A percentile compares a stretch with the other conserved stretches of the same genome.
Conservation (phyloP, 768 basidiomycete genomes). For the Asterophora lycoperdoides region DNA sequence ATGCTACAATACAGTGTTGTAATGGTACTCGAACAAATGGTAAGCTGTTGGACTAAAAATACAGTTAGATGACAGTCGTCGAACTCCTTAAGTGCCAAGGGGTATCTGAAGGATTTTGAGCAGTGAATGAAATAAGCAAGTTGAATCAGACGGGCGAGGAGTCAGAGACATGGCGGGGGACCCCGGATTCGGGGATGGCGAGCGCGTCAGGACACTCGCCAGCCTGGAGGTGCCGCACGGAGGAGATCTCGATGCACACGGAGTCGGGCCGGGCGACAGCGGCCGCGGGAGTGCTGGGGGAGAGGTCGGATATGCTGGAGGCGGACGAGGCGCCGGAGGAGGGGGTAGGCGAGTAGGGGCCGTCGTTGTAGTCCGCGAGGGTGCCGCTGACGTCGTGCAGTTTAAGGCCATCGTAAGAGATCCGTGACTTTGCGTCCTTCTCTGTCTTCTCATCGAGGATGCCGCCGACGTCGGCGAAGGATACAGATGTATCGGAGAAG, state of each 20-base stretch:
- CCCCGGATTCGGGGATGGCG: conserved; percentile 4
- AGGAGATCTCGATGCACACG: conserved; percentile 28
- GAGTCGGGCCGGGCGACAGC: conserved; percentile 23
- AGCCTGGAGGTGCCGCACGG: conserved; percentile 17
- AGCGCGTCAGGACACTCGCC: conserved; percentile 1
- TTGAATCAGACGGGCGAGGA: conserved; percentile 7
- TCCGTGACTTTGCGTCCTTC: conserved; percentile 22
- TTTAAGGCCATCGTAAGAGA: conserved; percentile 33
- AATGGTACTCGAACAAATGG: no score
- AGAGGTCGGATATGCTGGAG: conserved; percentile 28
- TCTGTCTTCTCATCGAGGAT: conserved; percentile 25
- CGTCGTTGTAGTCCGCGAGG: conserved; percentile 33
- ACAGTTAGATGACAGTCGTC: conserved; percentile 9
- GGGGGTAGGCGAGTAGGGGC: conserved; percentile 27
- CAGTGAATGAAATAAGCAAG: not conserved
- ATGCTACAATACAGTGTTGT: no score
- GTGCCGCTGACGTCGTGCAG: conserved; percentile 37
- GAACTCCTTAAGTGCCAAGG: not conserved
- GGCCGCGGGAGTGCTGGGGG: conserved; percentile 12
- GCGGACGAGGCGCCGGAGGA: conserved; percentile 35
- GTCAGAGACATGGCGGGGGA: conserved; percentile 9
- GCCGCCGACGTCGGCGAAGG: conserved; percentile 37
- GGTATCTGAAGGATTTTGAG: conserved; percentile 3
- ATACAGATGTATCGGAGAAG: conserved; percentile 39
- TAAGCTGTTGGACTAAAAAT: conserved; percentile 12